Percentiles rank a stretch among this genome's conserved stretches.
These are phyloP conservation scores for Saccharomycopsis hybrid DNA, from an alignment of 1,139 yeast species.

Conservation along the genomic window DNA sequence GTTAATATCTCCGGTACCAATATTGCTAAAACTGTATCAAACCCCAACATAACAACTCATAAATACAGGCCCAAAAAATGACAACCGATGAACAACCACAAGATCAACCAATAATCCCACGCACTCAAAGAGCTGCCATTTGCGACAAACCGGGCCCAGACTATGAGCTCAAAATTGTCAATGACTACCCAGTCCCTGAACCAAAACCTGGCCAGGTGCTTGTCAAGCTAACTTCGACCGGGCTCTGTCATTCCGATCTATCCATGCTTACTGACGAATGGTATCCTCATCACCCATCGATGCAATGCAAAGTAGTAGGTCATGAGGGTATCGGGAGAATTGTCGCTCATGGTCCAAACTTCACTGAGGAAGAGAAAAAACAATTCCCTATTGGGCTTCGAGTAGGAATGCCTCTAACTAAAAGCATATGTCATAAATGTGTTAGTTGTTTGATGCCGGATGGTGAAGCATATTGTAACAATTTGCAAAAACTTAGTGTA, in stretches of 20 bases:
- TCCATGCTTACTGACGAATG: constrained; percentile 71
- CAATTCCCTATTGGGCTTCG: constrained; percentile 57
- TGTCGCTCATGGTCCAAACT: constrained; percentile 52
- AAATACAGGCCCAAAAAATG: no score
- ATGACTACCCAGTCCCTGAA: constrained; percentile 52
- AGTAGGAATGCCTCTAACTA: constrained; percentile 63
- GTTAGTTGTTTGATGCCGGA: constrained; percentile 52
- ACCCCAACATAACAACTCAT: no score
- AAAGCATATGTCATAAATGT: constrained; percentile 56
- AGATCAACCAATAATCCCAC: constrained; percentile 38
- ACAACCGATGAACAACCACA: no score
- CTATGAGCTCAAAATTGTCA: constrained; percentile 41
- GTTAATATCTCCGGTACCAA: no score
- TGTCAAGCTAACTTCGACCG: constrained; percentile 58
- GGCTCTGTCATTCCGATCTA: constrained; percentile 65
- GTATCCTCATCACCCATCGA: constrained; percentile 50
- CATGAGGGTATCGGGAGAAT: constrained; percentile 68
- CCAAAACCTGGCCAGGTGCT: constrained; percentile 57
- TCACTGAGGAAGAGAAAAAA: constrained; percentile 42
- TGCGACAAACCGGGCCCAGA: constrained; percentile 44
- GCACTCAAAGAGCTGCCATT: constrained; percentile 45
- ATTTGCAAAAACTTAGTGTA: constrained; percentile 59
- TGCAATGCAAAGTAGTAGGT: constrained; percentile 58
- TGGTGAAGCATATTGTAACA: constrained; percentile 51
- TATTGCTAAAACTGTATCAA: no score